Evolutionary conservation across 2,329 filamentous ascomycete species (phyloP), one percentile per base, ranked within the genome.

Genomic region (Parascedosporium putredinis): DNA sequence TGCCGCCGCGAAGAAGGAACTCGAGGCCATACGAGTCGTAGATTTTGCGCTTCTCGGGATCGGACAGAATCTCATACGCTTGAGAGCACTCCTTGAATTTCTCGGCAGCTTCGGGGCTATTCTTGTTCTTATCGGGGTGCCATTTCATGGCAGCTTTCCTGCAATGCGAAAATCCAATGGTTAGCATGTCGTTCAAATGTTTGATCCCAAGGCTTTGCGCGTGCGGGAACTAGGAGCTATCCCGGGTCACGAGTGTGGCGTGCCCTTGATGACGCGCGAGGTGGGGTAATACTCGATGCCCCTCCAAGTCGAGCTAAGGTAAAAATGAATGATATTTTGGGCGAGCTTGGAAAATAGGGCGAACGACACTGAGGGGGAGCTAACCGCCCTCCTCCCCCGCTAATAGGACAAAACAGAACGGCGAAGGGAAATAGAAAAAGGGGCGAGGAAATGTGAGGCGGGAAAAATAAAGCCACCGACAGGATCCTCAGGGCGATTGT

Each of bases 21-120:
- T 97, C 93, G 54, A 97, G 83, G 54, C 93, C 93, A 67, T 84
- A 96, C 63, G 91, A 84, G 65, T 98, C 93, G 65, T 98, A 98
- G 38, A 84, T 83, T 67, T 95, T 93, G 61, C 93, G 85, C 71
- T 97, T 98, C 64, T 97, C 90, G 53, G 91, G 90, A 61, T 98
- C 93, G 54, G 88, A 95, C 3, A 98, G 82, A 58, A 98, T 95
- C 70, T 98, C 93, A 72, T 96, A 98, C 51, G 93, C 93, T 71
- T 97, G 90, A 1, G 89, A 95, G 56, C 89, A 86, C 66, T 97
- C 93, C 71, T 98, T 98, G 76, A 98, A 98, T 69, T 91, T 96
- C 65, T 97, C 93, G 53, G 81, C 75, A 7, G 91, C 88, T 48
- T 81, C 71, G 25, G 89, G 82, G 59, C 91, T 89, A 69, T 95